These are phyloP conservation scores for Rubus idaeus DNA, from an alignment of 306 rosid species.

Conservation along the genomic window DNA sequence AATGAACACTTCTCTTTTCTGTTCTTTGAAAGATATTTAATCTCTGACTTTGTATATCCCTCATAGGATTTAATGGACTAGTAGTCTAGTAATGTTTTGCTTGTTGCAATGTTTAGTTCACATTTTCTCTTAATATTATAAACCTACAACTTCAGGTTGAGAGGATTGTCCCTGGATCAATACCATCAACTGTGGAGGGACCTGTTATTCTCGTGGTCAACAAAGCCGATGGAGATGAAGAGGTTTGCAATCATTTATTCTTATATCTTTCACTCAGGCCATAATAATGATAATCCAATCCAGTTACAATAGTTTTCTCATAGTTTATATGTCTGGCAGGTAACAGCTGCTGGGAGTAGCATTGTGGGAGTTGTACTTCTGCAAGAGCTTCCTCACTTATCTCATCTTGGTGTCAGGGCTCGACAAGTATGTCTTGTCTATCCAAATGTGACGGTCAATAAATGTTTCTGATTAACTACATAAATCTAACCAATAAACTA, in stretches of 20 bases:
- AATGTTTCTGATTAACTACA: constrained; percentile 8
- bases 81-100: not conserved
- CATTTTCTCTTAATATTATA: constrained; percentile 15
- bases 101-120: not conserved
- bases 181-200: constrained; percentile 68
- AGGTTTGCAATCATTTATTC: constrained; percentile 48
- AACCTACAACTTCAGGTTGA: constrained; percentile 64
- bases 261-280: not conserved
- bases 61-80: no score
- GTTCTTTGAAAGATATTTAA: not conserved
- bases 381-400: constrained; percentile 97
- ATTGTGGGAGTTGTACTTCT: constrained; percentile 82
- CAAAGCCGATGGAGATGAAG: constrained; percentile 97
- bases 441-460: not conserved
- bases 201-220: constrained; percentile 74
- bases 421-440: constrained; percentile 69
- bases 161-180: constrained; percentile 77
- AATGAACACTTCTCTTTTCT: not conserved
- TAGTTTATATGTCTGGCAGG: constrained; percentile 50
- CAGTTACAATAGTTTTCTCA: constrained; percentile 22
- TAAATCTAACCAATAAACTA: constrained; percentile 9
- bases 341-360: constrained; percentile 85
- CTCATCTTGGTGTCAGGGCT: constrained; percentile 99
- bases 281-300: not conserved
- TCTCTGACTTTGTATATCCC: not conserved